phyloP scores from a whole-genome alignment of 805 yeast species.

The Huiozyma sinensis region DNA sequence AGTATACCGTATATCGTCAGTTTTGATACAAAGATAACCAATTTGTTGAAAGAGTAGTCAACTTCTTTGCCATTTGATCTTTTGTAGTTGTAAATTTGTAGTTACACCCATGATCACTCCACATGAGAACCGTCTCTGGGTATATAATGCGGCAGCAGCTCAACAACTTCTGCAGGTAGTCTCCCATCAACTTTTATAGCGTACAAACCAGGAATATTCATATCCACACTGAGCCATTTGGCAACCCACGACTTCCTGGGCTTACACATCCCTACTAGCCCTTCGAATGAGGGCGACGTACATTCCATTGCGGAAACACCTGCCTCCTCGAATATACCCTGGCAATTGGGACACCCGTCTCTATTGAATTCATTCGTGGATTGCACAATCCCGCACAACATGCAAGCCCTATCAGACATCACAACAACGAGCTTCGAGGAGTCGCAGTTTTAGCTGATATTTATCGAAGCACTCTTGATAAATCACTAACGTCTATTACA shows the following conservation, averaged over 20 bases:
- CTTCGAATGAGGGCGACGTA: constrained; percentile 94
- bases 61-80: no score
- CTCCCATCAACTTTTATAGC: constrained; percentile 92
- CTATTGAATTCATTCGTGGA: constrained; percentile 68
- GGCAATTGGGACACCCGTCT: constrained; percentile 95
- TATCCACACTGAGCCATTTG: constrained; percentile 85
- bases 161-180: constrained; percentile 75
- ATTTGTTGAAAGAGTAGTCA: no score
- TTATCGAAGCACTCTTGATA: no score
- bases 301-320: constrained; percentile 85
- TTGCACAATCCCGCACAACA: constrained; percentile 91
- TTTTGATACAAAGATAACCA: no score
- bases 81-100: no score
- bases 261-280: constrained; percentile 81
- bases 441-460: no score
- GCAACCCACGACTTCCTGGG: constrained; percentile 91
- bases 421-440: no score
- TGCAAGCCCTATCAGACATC: constrained; percentile 72
- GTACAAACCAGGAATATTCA: constrained; percentile 79
- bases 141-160: constrained; percentile 67
- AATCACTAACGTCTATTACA: no score
- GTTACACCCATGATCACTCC: constrained; percentile 23
- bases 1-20: no score
- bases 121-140: constrained; percentile 90
- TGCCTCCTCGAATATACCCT: constrained; percentile 68